Evolutionary conservation across 768 basidiomycete genomes (phyloP).

Genomic region (Scleroderma bovista): DNA sequence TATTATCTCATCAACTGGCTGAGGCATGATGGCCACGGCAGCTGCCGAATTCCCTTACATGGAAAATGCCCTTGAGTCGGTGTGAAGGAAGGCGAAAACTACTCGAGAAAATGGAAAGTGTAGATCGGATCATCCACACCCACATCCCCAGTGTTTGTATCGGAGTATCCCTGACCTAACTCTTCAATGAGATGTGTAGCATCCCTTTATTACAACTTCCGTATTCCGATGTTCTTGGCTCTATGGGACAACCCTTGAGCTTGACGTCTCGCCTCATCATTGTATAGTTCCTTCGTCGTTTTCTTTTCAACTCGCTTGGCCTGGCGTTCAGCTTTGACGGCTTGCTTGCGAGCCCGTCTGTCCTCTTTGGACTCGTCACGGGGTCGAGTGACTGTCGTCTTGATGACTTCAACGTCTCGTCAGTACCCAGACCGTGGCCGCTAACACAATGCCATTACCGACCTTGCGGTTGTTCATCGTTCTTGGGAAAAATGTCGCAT

Average conservation of each 20-base stretch:
- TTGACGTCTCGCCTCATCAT: slow-evolving; percentile 57
- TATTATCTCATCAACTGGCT: too few relatives aligned
- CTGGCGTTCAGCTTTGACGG: slow-evolving; percentile 62
- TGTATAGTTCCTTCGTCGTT: slow-evolving; percentile 55
- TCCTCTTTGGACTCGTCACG: slow-evolving; percentile 74
- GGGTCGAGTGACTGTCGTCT: slow-evolving; percentile 58
- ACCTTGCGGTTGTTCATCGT: slow-evolving; percentile 20
- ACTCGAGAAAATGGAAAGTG: background rate
- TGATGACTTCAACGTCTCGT: slow-evolving; percentile 9
- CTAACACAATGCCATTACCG: slow-evolving; percentile 18
- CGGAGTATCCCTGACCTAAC: too few relatives aligned
- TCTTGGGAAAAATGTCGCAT: slow-evolving; percentile 20
- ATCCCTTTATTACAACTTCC: slow-evolving; percentile 21
- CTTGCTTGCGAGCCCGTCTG: slow-evolving; percentile 66
- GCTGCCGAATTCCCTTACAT: slow-evolving; percentile 9
- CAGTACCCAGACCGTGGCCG: background rate
- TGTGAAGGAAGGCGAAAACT: background rate
- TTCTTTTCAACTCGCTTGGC: slow-evolving; percentile 64
- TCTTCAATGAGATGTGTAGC: too few relatives aligned
- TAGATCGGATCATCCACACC: too few relatives aligned
- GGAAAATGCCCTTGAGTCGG: background rate
- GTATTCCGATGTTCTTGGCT: slow-evolving; percentile 27
- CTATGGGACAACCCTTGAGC: slow-evolving; percentile 42
- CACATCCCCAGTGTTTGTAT: too few relatives aligned
- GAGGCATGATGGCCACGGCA: too few relatives aligned